Evolutionary conservation across 2,329 filamentous ascomycete genomes (phyloP).

Genomic region (Zymoseptoria ardabiliae): DNA sequence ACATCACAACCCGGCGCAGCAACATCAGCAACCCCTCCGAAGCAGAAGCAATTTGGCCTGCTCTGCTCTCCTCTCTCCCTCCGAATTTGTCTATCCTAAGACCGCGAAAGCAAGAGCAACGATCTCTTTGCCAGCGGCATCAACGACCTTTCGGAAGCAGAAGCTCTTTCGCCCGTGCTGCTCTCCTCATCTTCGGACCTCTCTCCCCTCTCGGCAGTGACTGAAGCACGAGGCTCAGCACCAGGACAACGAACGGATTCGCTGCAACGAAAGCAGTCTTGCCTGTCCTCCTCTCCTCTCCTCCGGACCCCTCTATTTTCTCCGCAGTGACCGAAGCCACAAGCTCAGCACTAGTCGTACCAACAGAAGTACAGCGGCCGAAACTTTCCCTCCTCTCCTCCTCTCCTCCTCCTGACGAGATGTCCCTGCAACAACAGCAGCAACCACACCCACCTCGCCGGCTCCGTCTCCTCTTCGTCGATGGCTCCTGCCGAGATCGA

Average conservation of each 20-base stretch:
- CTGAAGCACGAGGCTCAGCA: neutral
- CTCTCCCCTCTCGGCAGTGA: neutral
- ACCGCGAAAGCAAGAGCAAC: neutral
- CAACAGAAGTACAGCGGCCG: too few species aligned
- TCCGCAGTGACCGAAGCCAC: too few species aligned
- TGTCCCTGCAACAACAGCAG: neutral
- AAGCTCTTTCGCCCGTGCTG: neutral
- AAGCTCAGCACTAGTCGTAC: too few species aligned
- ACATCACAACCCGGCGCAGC: neutral
- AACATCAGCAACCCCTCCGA: neutral
- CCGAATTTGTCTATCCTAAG: neutral
- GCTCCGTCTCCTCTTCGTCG: neutral
- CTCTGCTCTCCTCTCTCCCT: neutral
- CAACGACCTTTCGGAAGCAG: neutral
- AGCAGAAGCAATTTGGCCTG: neutral
- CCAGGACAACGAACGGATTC: neutral
- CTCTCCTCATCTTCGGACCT: neutral
- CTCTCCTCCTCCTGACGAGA: neutral
- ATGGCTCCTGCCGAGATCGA: neutral
- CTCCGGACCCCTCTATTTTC: neutral
- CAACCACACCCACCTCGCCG: neutral
- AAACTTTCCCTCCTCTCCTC: neutral
- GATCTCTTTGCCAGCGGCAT: neutral
- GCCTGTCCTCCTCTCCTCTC: neutral
- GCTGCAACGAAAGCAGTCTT: neutral